phyloP scores from a whole-genome alignment of 2,329 filamentous ascomycete genomes.

The Fusarium sp. region DNA sequence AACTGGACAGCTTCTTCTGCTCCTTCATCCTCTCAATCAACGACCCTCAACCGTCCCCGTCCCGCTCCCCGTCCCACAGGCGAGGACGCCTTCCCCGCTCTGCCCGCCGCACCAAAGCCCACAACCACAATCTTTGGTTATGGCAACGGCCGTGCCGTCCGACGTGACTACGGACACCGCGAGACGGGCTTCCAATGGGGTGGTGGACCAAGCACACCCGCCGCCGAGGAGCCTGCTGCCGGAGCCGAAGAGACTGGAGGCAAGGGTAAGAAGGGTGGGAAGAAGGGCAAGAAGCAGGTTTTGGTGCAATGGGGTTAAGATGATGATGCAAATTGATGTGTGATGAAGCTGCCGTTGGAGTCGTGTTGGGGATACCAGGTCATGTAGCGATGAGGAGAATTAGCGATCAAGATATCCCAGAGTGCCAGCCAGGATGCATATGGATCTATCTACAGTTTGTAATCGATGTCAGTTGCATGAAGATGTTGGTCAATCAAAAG shows the following conservation, averaged over 20 bases:
- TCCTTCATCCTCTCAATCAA: conserved; percentile 44
- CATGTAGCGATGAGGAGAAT: neutral
- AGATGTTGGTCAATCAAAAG: neutral
- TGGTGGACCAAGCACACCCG: conserved; percentile 41
- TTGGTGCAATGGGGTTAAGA: conserved; percentile 66
- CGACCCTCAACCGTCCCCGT: conserved; percentile 30
- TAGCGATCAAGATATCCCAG: neutral
- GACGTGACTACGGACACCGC: conserved; percentile 59
- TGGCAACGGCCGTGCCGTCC: conserved; percentile 60
- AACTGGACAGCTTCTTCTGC: conserved; percentile 44
- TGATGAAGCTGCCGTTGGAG: neutral
- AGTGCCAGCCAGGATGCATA: neutral
- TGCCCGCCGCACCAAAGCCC: conserved; percentile 78
- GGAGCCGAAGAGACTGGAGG: conserved; percentile 44
- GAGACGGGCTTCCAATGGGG: conserved; percentile 65
- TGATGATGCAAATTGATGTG: neutral
- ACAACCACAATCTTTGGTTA: conserved; percentile 69
- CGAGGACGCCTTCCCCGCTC: conserved; percentile 78
- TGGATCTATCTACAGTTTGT: neutral
- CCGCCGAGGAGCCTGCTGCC: conserved; percentile 39
- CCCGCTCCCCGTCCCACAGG: conserved; percentile 42
- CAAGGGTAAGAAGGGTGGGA: conserved; percentile 64
- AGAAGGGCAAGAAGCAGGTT: conserved; percentile 68
- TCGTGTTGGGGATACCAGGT: neutral
- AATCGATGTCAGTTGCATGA: neutral